Evolutionary conservation across 805 yeast genomes (phyloP).

Genomic region (Candida tibetensis): DNA sequence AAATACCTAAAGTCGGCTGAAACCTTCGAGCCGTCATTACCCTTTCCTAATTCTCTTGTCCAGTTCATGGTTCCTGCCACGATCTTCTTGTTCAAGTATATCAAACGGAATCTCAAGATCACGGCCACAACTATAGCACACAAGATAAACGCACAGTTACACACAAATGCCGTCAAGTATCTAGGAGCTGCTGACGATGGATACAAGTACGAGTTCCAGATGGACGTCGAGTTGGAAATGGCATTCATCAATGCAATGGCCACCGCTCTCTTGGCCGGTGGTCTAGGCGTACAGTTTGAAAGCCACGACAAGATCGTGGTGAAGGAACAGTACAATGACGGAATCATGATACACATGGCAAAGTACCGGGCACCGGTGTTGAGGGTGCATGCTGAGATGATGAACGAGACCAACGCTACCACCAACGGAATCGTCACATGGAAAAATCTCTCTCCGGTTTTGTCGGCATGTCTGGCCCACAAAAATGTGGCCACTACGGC

Average conservation of each 20-base stretch:
- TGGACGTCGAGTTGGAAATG: constrained; percentile 53
- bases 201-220: constrained; percentile 54
- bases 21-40: constrained; percentile 41
- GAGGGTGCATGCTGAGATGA: constrained; percentile 47
- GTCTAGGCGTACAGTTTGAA: constrained; percentile 55
- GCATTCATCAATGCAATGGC: constrained; percentile 58
- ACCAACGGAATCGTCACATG: constrained; percentile 46
- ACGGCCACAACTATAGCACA: constrained; percentile 40
- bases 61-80: constrained; percentile 47
- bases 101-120: constrained; percentile 37
- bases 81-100: constrained; percentile 39
- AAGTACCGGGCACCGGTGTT: constrained; percentile 58
- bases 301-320: constrained; percentile 54
- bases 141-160: constrained; percentile 47
- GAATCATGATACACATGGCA: constrained; percentile 59
- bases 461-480: constrained; percentile 57
- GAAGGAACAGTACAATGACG: constrained; percentile 53
- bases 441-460: constrained; percentile 52
- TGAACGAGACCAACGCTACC: constrained; percentile 44
- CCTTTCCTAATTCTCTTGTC: constrained; percentile 48
- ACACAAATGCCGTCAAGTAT: constrained; percentile 45
- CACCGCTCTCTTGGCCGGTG: constrained; percentile 58
- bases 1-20: constrained; percentile 45
- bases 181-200: constrained; percentile 45
- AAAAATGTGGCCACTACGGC: constrained; percentile 50